Percentiles rank a stretch among this genome's conserved stretches.
These are phyloP conservation scores for Abelmoschus esculentus DNA, from an alignment of 345 rosid species.

Conservation along the genomic window DNA sequence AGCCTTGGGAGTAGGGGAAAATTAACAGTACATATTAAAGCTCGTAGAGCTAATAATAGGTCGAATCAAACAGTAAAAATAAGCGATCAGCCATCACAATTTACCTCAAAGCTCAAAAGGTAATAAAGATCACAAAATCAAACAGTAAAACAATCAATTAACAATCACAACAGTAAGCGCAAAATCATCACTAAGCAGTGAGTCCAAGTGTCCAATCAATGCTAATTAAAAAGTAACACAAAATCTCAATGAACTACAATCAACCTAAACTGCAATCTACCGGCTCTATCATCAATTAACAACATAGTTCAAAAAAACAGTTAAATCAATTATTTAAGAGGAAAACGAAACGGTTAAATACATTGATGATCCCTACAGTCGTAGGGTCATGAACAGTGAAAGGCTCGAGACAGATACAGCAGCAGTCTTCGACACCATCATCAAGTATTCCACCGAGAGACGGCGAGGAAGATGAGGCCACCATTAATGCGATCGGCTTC, in stretches of 20 bases:
- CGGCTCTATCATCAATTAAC: background rate
- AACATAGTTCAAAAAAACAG: background rate
- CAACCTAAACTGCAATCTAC: background rate
- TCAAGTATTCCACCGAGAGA: constrained; percentile 16
- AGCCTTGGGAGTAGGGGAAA: background rate
- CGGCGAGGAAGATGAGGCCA: constrained; percentile 25
- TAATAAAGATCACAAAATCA: background rate
- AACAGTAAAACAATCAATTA: background rate
- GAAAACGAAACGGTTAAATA: background rate
- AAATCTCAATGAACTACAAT: background rate
- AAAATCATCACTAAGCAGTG: background rate
- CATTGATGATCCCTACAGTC: constrained; percentile 36
- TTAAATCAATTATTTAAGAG: background rate
- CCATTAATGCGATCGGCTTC: constrained; percentile 18
- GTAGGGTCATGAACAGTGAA: constrained; percentile 59
- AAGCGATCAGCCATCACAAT: background rate
- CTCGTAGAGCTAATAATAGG: background rate
- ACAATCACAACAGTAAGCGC: background rate
- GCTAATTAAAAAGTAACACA: constrained; percentile 10
- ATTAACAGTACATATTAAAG: background rate
- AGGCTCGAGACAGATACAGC: constrained; percentile 88
- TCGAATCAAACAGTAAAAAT: background rate
- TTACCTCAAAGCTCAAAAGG: background rate
- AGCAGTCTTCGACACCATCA: constrained; percentile 54
- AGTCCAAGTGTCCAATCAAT: background rate